A percentile compares a stretch with the other conserved stretches of the same genome.
These are phyloP conservation scores for Suillus bovinus DNA, from an alignment of 768 basidiomycete genomes.

Conservation along the genomic window DNA sequence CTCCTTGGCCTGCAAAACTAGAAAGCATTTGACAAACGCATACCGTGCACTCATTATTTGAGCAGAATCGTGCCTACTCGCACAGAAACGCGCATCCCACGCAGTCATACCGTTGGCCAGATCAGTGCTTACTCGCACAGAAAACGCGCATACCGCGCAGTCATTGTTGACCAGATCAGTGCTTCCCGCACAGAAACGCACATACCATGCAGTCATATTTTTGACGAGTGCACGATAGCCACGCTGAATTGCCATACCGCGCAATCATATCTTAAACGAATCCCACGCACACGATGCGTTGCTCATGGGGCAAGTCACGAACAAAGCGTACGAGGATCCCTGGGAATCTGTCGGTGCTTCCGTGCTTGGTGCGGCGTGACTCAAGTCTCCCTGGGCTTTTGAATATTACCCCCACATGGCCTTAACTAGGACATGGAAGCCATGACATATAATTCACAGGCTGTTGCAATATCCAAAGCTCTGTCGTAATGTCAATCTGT, in stretches of 20 bases:
- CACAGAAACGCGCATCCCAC: not conserved
- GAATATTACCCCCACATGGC: not conserved
- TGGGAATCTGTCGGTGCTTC: slow-evolving; percentile 14
- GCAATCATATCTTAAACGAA: not conserved
- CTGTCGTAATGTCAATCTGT: not conserved
- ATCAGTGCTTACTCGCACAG: not conserved
- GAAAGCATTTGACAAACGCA: not conserved
- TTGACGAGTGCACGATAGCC: not conserved
- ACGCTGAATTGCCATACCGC: not conserved
- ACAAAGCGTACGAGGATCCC: slow-evolving; percentile 8
- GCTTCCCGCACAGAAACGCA: not conserved
- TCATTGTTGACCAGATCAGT: not conserved
- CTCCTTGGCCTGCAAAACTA: slow-evolving; percentile 6
- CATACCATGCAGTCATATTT: not conserved
- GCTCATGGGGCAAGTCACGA: slow-evolving; percentile 8
- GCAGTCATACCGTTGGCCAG: not conserved
- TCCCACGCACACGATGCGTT: slow-evolving; percentile 2
- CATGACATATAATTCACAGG: not conserved
- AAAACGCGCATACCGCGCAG: not conserved
- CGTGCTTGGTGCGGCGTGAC: slow-evolving; percentile 12
- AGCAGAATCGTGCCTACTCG: not conserved
- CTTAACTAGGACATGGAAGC: not conserved
- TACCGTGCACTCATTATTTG: not conserved
- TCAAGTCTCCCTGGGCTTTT: slow-evolving; percentile 6
- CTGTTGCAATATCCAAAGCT: not conserved